Evolutionary conservation across 495 filamentous ascomycete genomes (phyloP), one percentile per base, ranked within the genome.

Genomic region (Ascobolus immersus): DNA sequence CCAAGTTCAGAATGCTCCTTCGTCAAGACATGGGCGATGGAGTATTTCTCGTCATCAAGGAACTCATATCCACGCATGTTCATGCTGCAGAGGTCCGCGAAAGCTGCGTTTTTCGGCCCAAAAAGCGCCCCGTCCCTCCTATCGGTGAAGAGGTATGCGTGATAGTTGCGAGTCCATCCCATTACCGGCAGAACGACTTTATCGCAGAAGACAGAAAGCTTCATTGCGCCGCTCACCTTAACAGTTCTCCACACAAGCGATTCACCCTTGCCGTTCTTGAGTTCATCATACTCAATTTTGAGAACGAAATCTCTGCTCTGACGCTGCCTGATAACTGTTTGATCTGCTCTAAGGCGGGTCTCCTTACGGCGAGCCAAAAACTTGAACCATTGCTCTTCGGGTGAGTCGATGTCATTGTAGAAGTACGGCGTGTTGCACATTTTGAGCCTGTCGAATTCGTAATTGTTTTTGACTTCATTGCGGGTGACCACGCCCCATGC

Each of bases 121-220:
- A 42, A 39, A 13, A 39, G 8, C 10, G 40, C 37, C 13, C 40
- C 40, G 21, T 42, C 36, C 5, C 18, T 32, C 18, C 37, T 23
- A 14, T 42, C 40, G 4, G 40, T 42, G 20, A 38, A 42, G 5
- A 39, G n/a, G 11, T 39, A 38, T 18, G 30, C 39, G 13, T 39
- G 39, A 7, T 42, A 42, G 17, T 39, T 39, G 15, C 36, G 36
- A n/a, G n/a, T n/a, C 39, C 39, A 42, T 35, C 39, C 39, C 36
- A 42, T 38, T 2, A 21, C 21, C 13, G 39, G 24, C 15, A 28
- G 30, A 12, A 42, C 8, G 18, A 39, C 28, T 17, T 31, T 39
- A 17, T 42, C 39, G 6, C 39, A 31, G 17, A 42, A 21, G 5
- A 34, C 3, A 15, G 24, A 30, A 7, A 42, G 10, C 9, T 32